Conservation (phyloP, 768 basidiomycete genomes). For the Suillus cothurnatus region DNA sequence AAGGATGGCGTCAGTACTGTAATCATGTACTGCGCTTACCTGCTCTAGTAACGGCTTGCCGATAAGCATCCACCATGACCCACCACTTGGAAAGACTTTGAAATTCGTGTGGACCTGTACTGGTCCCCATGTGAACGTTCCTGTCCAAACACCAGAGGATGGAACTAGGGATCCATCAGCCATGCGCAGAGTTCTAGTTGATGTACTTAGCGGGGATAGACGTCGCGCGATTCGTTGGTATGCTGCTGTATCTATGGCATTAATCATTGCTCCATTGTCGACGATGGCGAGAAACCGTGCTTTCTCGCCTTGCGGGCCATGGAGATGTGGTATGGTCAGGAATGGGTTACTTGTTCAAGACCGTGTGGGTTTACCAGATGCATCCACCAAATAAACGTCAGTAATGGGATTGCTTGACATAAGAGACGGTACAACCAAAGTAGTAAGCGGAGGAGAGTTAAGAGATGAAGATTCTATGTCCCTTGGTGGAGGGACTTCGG, state of each 20-base stretch:
- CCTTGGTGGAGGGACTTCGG: too few relatives aligned
- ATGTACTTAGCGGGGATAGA: too few relatives aligned
- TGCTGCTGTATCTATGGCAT: slow-evolving; percentile 2
- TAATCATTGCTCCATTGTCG: slow-evolving; percentile 22
- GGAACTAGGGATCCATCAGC: slow-evolving; percentile 27
- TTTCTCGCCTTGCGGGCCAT: slow-evolving; percentile 18
- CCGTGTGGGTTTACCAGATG: neutral
- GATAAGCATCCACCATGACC: too few relatives aligned
- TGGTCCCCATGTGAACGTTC: neutral
- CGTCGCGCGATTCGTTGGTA: too few relatives aligned
- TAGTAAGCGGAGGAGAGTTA: neutral
- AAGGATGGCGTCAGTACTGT: too few relatives aligned
- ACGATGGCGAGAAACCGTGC: slow-evolving; percentile 11
- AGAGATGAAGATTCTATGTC: neutral
- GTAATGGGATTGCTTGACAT: neutral
- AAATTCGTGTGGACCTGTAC: too few relatives aligned
- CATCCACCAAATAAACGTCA: slow-evolving; percentile 7
- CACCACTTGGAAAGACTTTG: too few relatives aligned
- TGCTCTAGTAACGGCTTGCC: too few relatives aligned
- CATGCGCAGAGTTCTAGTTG: too few relatives aligned
- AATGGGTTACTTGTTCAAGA: neutral
- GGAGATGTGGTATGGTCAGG: neutral
- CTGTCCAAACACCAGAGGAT: slow-evolving; percentile 14
- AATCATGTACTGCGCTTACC: too few relatives aligned
- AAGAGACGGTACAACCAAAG: neutral